These are phyloP conservation scores for Fusarium scirpi DNA, from an alignment of 2,329 filamentous ascomycete genomes.

Conservation along the genomic window DNA sequence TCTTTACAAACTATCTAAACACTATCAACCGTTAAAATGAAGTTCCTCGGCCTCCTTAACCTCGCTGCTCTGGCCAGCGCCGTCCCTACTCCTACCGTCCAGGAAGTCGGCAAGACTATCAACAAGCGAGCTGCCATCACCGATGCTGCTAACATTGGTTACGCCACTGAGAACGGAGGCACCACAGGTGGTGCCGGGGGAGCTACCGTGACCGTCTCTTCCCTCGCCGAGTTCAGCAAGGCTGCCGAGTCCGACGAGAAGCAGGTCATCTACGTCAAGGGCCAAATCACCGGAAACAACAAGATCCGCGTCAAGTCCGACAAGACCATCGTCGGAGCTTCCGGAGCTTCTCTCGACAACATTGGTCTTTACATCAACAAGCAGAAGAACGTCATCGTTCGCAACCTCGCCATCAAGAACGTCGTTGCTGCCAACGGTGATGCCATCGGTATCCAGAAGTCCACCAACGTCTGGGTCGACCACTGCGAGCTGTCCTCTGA, in stretches of 20 bases:
- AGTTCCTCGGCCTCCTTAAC: slow-evolving; percentile 50
- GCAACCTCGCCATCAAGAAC: slow-evolving; percentile 70
- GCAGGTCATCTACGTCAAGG: slow-evolving; percentile 57
- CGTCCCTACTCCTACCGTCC: slow-evolving; percentile 48
- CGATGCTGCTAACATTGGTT: slow-evolving; percentile 53
- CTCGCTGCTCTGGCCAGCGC: slow-evolving; percentile 50
- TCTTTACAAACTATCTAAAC: slow-evolving; percentile 23
- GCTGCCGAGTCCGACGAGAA: slow-evolving; percentile 60
- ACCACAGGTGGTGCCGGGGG: slow-evolving; percentile 65
- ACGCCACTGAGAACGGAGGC: slow-evolving; percentile 53
- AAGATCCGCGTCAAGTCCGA: slow-evolving; percentile 58
- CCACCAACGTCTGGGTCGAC: slow-evolving; percentile 74
- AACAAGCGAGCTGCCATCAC: slow-evolving; percentile 53
- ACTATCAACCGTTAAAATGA: slow-evolving; percentile 44
- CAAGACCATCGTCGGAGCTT: slow-evolving; percentile 60
- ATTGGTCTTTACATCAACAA: slow-evolving; percentile 66
- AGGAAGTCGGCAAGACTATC: slow-evolving; percentile 45
- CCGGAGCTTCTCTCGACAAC: slow-evolving; percentile 56
- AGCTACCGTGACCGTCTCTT: slow-evolving; percentile 58
- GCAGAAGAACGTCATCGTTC: slow-evolving; percentile 69
- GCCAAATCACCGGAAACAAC: slow-evolving; percentile 55
- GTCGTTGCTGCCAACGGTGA: slow-evolving; percentile 68
- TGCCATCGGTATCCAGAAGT: slow-evolving; percentile 68
- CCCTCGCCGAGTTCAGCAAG: slow-evolving; percentile 59
- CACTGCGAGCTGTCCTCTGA: slow-evolving; percentile 74